phyloP scores from a whole-genome alignment of 2,329 filamentous ascomycete genomes.

The Arachnomyces sp. region DNA sequence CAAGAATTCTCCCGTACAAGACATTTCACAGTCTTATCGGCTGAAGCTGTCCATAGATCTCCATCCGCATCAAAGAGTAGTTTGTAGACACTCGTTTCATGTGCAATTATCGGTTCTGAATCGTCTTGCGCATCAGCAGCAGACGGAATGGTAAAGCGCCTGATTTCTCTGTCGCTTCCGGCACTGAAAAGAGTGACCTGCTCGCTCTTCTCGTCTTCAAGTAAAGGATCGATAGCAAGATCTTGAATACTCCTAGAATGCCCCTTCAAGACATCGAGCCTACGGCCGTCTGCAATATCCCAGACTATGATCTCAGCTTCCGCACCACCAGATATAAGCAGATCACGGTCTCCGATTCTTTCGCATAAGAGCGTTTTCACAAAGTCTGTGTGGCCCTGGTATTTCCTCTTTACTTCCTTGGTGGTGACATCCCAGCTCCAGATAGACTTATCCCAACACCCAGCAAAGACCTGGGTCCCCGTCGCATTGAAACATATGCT shows the following conservation, averaged over 20 bases:
- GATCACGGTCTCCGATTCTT: constrained; percentile 52
- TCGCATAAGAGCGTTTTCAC: constrained; percentile 70
- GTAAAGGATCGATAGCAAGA: constrained; percentile 64
- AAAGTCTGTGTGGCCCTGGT: constrained; percentile 78
- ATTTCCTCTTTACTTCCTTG: constrained; percentile 49
- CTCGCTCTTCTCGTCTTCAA: constrained; percentile 35
- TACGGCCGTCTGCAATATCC: constrained; percentile 61
- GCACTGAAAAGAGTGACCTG: constrained; percentile 63
- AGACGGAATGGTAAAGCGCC: constrained; percentile 47
- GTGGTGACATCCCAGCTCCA: constrained; percentile 73
- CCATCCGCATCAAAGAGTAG: constrained; percentile 64
- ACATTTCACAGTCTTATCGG: constrained; percentile 80
- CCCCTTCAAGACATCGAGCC: constrained; percentile 71
- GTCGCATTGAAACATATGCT: constrained; percentile 59
- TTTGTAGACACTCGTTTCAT: constrained; percentile 86
- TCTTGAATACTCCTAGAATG: constrained; percentile 71
- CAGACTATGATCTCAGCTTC: constrained; percentile 79
- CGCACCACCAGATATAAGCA: constrained; percentile 66
- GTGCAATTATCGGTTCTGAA: constrained; percentile 61
- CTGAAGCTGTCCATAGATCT: constrained; percentile 88
- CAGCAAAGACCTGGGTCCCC: constrained; percentile 64
- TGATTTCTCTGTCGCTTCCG: constrained; percentile 71
- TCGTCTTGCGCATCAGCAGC: constrained; percentile 42
- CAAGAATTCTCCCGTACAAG: constrained; percentile 63
- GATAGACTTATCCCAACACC: constrained; percentile 88